A percentile compares a stretch with the other conserved stretches of the same genome.
Conservation (phyloP, 768 basidiomycete species). For the Scleroderma bovista region DNA sequence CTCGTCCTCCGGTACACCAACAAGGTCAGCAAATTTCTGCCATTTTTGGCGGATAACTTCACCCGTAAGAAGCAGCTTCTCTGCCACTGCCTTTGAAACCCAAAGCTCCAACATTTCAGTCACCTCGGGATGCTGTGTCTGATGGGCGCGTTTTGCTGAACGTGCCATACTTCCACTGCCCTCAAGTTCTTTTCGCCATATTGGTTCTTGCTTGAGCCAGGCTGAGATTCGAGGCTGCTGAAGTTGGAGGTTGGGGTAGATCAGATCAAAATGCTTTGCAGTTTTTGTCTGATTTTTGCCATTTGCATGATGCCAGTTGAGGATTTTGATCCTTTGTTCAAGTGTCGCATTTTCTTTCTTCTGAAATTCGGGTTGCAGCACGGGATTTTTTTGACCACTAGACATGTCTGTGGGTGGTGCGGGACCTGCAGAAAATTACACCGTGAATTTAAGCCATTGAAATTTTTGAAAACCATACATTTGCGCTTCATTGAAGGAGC, state of each 20-base stretch:
- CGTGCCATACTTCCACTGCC: background rate
- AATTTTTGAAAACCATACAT: slow-evolving; percentile 1
- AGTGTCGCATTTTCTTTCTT: slow-evolving; percentile 1
- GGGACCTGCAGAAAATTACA: background rate
- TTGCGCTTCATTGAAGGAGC: background rate
- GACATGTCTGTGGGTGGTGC: background rate
- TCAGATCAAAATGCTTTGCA: slow-evolving; percentile 25
- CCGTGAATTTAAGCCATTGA: background rate
- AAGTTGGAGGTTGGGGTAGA: slow-evolving; percentile 29
- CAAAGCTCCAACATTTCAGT: slow-evolving; percentile 31
- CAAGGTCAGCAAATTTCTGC: slow-evolving; percentile 28
- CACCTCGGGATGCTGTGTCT: slow-evolving; percentile 29
- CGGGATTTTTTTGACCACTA: background rate
- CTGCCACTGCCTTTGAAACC: slow-evolving; percentile 25
- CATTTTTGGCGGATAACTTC: slow-evolving; percentile 32
- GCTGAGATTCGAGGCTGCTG: slow-evolving; percentile 29
- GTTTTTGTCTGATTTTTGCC: slow-evolving; percentile 29
- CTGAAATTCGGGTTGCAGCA: background rate
- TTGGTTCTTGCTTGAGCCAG: slow-evolving; percentile 30
- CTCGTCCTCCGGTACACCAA: slow-evolving; percentile 29
- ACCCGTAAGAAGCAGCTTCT: slow-evolving; percentile 24
- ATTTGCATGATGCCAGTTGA: slow-evolving; percentile 32
- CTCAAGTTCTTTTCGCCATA: slow-evolving; percentile 17
- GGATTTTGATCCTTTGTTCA: slow-evolving; percentile 11
- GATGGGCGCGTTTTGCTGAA: slow-evolving; percentile 1